A percentile compares a stretch with the other conserved stretches of the same genome.
phyloP scores from a whole-genome alignment of 345 rosid species.

The Euphorbia peplus region DNA sequence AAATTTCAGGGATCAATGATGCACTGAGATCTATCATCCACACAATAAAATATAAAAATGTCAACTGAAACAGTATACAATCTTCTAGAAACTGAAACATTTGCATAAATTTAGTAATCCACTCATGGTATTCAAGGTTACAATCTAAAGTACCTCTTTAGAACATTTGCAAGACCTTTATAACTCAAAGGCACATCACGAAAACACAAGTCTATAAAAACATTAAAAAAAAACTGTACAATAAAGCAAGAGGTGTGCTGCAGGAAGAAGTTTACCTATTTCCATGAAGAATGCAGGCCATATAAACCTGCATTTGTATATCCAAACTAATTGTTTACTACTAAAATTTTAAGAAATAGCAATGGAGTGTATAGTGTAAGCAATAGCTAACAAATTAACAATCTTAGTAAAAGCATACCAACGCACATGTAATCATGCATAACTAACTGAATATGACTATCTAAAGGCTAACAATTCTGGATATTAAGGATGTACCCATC shows the following conservation, averaged over 20 bases:
- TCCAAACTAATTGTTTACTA: conserved; percentile 16
- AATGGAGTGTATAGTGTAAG: not conserved
- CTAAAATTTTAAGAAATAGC: not conserved
- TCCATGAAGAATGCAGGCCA: conserved; percentile 88
- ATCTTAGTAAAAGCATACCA: not conserved
- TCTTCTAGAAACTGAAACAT: not conserved
- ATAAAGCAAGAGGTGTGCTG: not conserved
- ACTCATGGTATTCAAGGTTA: not conserved
- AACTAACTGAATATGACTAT: not conserved
- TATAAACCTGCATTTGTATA: conserved; percentile 68
- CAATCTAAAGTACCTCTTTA: not conserved
- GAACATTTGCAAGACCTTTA: not conserved
- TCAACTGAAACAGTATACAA: not conserved
- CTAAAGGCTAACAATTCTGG: not conserved
- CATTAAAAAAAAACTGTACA: too few relatives aligned
- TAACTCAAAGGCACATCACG: not conserved
- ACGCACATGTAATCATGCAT: not conserved
- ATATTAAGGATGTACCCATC: not conserved
- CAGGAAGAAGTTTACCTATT: conserved; percentile 52
- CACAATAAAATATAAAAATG: not conserved
- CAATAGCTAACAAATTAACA: too few relatives aligned
- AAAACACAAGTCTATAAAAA: not conserved
- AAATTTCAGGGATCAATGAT: not conserved
- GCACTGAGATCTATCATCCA: not conserved
- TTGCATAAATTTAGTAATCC: not conserved